A percentile compares a stretch with the other conserved stretches of the same genome.
Conservation (phyloP, 768 basidiomycete species). For the Tricholoma flavovirens region DNA sequence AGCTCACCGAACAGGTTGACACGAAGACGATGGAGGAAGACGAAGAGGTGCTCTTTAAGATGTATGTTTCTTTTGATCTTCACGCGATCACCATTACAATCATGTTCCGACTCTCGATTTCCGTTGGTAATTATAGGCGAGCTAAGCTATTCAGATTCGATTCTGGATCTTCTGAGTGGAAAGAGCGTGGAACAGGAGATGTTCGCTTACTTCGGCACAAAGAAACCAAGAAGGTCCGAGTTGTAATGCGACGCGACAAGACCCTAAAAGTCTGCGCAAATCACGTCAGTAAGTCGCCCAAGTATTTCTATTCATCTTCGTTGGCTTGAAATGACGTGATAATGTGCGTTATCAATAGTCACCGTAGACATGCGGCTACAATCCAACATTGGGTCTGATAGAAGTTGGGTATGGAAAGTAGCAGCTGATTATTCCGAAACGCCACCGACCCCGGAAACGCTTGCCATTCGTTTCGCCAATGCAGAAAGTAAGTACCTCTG, state of each 20-base stretch:
- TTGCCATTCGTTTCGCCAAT: constrained; percentile 98
- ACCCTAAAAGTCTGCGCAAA: constrained; percentile 99
- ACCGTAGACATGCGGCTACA: constrained; percentile 87
- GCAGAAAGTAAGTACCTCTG: constrained; percentile 68
- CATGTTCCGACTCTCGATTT: constrained; percentile 19
- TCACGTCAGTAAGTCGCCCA: constrained; percentile 69
- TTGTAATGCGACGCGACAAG: constrained; percentile 99
- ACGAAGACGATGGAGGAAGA: constrained; percentile 95
- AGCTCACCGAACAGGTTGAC: constrained; percentile 92
- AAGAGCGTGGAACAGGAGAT: constrained; percentile 96
- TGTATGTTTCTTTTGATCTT: constrained; percentile 56
- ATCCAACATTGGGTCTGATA: constrained; percentile 96
- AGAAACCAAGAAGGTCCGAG: constrained; percentile 83
- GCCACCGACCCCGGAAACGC: constrained; percentile 87
- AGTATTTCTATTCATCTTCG: not conserved
- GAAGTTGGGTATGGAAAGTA: constrained; percentile 99
- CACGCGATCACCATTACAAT: constrained; percentile 31
- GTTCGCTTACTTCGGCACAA: constrained; percentile 89
- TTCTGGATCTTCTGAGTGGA: constrained; percentile 78
- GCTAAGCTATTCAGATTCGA: constrained; percentile 98
- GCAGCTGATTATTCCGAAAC: constrained; percentile 91
- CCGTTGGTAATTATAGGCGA: constrained; percentile 52
- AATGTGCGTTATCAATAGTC: constrained; percentile 42
- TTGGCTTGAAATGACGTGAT: not conserved
- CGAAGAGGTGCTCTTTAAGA: constrained; percentile 91